These are phyloP conservation scores for Mentha longifolia DNA, from an alignment of 257 asterid species.

Conservation along the genomic window DNA sequence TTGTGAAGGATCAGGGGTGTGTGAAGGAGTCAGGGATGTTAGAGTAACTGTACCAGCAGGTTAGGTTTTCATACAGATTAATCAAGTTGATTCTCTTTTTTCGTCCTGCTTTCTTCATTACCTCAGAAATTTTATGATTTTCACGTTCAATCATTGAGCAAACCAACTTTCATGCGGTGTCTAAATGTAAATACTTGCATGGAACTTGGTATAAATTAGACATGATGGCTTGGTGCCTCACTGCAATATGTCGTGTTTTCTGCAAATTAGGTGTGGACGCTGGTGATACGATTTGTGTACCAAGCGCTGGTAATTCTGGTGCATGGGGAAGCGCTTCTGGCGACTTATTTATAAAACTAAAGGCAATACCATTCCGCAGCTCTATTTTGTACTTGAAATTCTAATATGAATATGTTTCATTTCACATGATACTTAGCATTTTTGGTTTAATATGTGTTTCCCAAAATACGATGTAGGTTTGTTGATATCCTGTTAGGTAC, in stretches of 20 bases:
- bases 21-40: conserved; percentile 73
- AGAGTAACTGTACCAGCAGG: conserved; percentile 87
- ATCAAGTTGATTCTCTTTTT: conserved; percentile 18
- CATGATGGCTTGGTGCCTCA: not conserved
- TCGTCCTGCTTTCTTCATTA: conserved; percentile 10
- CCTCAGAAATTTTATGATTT: conserved; percentile 16
- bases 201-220: not conserved
- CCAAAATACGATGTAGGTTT: not conserved
- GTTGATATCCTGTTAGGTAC: conserved; percentile 14
- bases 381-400: conserved; percentile 18
- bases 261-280: conserved; percentile 75
- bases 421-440: conserved; percentile 15
- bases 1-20: conserved; percentile 81
- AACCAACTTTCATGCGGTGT: conserved; percentile 10
- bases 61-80: conserved; percentile 36
- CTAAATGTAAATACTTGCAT: conserved; percentile 18
- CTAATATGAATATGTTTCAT: conserved; percentile 14
- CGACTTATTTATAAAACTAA: conserved; percentile 66
- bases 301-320: conserved; percentile 84
- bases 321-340: conserved; percentile 71
- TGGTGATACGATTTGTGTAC: conserved; percentile 81
- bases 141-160: conserved; percentile 7
- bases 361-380: conserved; percentile 49
- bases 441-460: conserved; percentile 9
- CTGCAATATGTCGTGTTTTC: conserved; percentile 19